Evolutionary conservation across 345 rosid genomes (phyloP).

Genomic region (Arabis hirsuta): DNA sequence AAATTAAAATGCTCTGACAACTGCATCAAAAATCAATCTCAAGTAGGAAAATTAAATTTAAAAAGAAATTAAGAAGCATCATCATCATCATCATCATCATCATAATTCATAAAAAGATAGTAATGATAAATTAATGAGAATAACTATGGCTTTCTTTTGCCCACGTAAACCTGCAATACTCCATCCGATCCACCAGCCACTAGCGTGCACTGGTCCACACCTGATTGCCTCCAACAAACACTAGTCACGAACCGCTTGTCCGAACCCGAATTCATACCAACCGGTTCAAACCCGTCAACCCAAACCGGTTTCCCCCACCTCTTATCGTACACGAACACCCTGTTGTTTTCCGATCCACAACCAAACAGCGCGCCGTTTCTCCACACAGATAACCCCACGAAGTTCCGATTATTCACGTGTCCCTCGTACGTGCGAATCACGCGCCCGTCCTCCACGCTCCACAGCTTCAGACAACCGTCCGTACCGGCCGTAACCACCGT

Average conservation of each 20-base stretch:
- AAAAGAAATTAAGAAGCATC: neutral
- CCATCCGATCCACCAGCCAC: conserved; percentile 94
- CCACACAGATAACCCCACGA: conserved; percentile 88
- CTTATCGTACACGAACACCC: conserved; percentile 77
- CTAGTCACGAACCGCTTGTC: conserved; percentile 69
- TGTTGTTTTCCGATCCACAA: conserved; percentile 86
- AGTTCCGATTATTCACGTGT: conserved; percentile 71
- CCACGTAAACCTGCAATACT: conserved; percentile 63
- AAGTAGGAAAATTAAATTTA: neutral
- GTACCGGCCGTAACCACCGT: conserved; percentile 63
- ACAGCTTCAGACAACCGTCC: conserved; percentile 78
- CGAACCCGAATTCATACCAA: conserved; percentile 14
- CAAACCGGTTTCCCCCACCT: conserved; percentile 87
- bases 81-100: neutral
- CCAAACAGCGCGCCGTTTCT: conserved; percentile 71
- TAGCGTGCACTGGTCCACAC: conserved; percentile 64
- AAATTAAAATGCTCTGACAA: conserved; percentile 29
- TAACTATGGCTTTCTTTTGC: conserved; percentile 53
- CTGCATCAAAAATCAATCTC: conserved; percentile 32
- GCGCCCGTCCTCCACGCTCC: conserved; percentile 49
- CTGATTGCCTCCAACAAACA: conserved; percentile 83
- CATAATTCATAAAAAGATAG: conserved; percentile 3
- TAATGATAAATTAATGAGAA: conserved; percentile 24
- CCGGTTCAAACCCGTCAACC: conserved; percentile 65
- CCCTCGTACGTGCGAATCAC: conserved; percentile 71